Evolutionary conservation across 352 stramenopile genomes (phyloP), one percentile per base, ranked within the genome.

Genomic region (Pythium folliculosum): DNA sequence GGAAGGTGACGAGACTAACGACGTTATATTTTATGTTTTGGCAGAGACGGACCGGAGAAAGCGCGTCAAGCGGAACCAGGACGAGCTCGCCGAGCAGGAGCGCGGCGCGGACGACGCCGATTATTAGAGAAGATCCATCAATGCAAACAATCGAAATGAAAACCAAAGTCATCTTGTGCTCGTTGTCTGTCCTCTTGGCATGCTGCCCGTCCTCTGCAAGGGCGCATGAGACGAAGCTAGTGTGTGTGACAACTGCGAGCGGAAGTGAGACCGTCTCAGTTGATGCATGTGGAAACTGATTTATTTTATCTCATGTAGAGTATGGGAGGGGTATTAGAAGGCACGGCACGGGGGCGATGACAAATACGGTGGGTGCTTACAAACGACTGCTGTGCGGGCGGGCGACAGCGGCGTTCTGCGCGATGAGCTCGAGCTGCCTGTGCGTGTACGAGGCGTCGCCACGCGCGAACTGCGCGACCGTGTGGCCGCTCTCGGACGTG

Each of bases 401-500:
- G n/a, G 84, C 84, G 35, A 88, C 74, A 22, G 69, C 75, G 22
- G 74, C 80, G 44, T 90, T 76, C 27, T 87, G 71, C 63, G 87
- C 74, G 64, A 92, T 91, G 59, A 92, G 61, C 56, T 83, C 81
- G 54, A 91, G 67, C 67, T 90, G 82, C 69, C 86, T 88, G 74
- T 93, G 85, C 53, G 85, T 95, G 77, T 92, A 95, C 63, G 16
- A 25, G 2, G 53, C 51, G 0, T 71, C 47, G 17, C 76, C 68
- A 21, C 75, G 62, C 19, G 76, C 49, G 58, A 94, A 96, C 63
- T 91, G 82, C 37, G 84, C 72, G 9, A 93, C 85, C 16, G 82
- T 92, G 76, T 97, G 86, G 60, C 94, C 91, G 16, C 86, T 84
- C 67, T 90, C 85, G 21, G 79, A 89, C 49, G 89, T 78, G 37